phyloP scores from a whole-genome alignment of 2,329 filamentous ascomycete genomes.

The Fusarium albosuccineum region DNA sequence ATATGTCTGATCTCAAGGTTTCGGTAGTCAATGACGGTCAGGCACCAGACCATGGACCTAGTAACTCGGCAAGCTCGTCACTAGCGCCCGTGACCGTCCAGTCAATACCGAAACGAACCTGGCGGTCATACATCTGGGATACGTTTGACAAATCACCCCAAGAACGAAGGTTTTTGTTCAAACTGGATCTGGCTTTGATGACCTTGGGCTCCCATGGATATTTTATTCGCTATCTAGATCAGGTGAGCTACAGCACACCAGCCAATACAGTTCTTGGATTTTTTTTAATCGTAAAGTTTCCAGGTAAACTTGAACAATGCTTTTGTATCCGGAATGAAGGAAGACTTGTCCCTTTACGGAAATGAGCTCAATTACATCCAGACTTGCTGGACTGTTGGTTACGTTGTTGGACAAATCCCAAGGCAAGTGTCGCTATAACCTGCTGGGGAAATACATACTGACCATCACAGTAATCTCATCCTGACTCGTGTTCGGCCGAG shows the following conservation, averaged over 20 bases:
- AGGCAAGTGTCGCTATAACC: slow-evolving; percentile 27
- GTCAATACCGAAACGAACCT: no score
- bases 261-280: not conserved
- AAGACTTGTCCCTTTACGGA: slow-evolving; percentile 62
- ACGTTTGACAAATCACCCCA: slow-evolving; percentile 59
- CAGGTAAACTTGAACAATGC: slow-evolving; percentile 46
- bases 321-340: slow-evolving; percentile 60
- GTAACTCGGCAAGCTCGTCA: no score
- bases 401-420: slow-evolving; percentile 63
- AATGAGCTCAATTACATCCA: slow-evolving; percentile 63
- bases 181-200: slow-evolving; percentile 57
- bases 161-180: slow-evolving; percentile 58
- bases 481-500: slow-evolving; percentile 55
- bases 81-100: no score
- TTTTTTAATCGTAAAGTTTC: no score
- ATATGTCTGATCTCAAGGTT: no score
- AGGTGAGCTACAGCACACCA: slow-evolving; percentile 35
- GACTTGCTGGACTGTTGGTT: slow-evolving; percentile 71
- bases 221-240: slow-evolving; percentile 56
- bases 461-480: slow-evolving; percentile 51
- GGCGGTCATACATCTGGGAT: slow-evolving; percentile 64
- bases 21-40: no score
- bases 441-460: no score
- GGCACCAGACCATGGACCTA: no score
- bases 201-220: slow-evolving; percentile 53